Percentiles rank a stretch among this genome's conserved stretches.
These are phyloP conservation scores for Plasmodium inui DNA, from an alignment of 169 alveolate genomes.

Conservation along the genomic window DNA sequence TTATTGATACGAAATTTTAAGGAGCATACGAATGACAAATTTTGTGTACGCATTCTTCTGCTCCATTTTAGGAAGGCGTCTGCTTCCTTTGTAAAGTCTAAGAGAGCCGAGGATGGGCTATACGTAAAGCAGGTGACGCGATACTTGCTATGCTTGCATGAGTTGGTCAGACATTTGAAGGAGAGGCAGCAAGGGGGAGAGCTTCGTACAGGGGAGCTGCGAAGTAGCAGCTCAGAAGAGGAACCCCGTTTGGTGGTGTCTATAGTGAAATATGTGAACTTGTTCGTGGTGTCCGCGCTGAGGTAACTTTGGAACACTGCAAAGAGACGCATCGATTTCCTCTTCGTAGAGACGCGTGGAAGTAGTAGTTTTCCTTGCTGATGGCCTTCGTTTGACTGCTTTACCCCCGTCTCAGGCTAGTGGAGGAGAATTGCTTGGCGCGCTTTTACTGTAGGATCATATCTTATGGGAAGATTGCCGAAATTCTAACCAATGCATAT, in stretches of 20 bases:
- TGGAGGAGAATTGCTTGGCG: neutral
- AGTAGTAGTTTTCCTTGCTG: neutral
- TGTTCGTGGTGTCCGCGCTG: neutral
- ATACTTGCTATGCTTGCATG: conserved; percentile 13
- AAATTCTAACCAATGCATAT: conserved; percentile 9
- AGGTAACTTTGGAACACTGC: neutral
- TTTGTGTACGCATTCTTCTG: neutral
- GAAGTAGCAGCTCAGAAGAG: neutral
- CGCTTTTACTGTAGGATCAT: conserved; percentile 6
- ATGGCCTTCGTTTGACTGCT: neutral
- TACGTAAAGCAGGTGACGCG: conserved; percentile 5
- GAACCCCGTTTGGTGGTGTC: neutral
- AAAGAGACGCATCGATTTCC: neutral
- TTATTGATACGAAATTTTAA: conserved; percentile 31
- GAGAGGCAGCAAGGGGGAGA: neutral
- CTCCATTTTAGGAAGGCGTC: conserved; percentile 24
- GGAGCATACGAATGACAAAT: conserved; percentile 1
- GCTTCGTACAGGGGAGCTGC: neutral
- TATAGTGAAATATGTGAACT: conserved; percentile 7
- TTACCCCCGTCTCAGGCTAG: neutral
- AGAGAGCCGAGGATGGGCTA: conserved; percentile 13
- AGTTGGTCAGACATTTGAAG: conserved; percentile 16
- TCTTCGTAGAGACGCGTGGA: neutral
- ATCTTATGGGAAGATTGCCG: conserved; percentile 11
- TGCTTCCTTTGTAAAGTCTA: conserved; percentile 9